A percentile compares a stretch with the other conserved stretches of the same genome.
Conservation (phyloP, 495 filamentous ascomycete genomes). For the Penicillium antarcticum region DNA sequence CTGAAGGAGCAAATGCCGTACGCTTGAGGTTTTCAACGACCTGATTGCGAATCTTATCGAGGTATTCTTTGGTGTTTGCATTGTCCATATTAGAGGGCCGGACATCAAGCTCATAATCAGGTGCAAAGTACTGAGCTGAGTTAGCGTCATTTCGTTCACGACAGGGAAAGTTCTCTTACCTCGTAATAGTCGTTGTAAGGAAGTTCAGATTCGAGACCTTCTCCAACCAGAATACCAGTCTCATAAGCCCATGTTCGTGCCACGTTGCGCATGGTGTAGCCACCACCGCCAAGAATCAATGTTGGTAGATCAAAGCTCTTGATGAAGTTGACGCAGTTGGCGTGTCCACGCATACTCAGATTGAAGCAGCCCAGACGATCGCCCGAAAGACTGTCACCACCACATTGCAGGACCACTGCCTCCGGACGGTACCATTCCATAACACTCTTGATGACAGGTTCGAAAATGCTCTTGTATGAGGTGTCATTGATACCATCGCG, state of each 20-base stretch:
- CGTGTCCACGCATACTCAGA: slow-evolving; percentile 93
- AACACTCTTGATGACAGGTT: slow-evolving; percentile 86
- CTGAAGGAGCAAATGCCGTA: slow-evolving; percentile 83
- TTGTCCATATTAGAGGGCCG: slow-evolving; percentile 99
- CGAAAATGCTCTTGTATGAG: slow-evolving; percentile 92
- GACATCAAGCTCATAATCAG: slow-evolving; percentile 94
- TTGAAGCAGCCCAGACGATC: slow-evolving; percentile 98
- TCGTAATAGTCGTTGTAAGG: slow-evolving; percentile 99
- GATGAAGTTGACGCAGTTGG: slow-evolving; percentile 95
- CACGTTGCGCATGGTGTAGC: slow-evolving; percentile 99
- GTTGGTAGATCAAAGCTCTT: slow-evolving; percentile 90
- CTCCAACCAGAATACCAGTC: slow-evolving; percentile 83
- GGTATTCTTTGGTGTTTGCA: slow-evolving; percentile 88
- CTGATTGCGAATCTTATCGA: slow-evolving; percentile 90
- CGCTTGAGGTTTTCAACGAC: slow-evolving; percentile 91
- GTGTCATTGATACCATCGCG: slow-evolving; percentile 93
- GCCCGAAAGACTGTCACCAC: slow-evolving; percentile 90
- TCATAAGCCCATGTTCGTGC: slow-evolving; percentile 97
- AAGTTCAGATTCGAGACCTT: slow-evolving; percentile 73
- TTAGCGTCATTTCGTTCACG: slow-evolving; percentile 8
- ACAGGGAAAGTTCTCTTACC: slow-evolving; percentile 45
- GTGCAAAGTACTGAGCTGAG: slow-evolving; percentile 79
- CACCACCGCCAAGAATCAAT: slow-evolving; percentile 88
- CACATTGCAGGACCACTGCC: slow-evolving; percentile 95
- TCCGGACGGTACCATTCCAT: slow-evolving; percentile 96